Evolutionary conservation across 1,284 basidiomycete species (phyloP), one percentile per base, ranked within the genome.

Genomic region (Ganoderma lingzhi): DNA sequence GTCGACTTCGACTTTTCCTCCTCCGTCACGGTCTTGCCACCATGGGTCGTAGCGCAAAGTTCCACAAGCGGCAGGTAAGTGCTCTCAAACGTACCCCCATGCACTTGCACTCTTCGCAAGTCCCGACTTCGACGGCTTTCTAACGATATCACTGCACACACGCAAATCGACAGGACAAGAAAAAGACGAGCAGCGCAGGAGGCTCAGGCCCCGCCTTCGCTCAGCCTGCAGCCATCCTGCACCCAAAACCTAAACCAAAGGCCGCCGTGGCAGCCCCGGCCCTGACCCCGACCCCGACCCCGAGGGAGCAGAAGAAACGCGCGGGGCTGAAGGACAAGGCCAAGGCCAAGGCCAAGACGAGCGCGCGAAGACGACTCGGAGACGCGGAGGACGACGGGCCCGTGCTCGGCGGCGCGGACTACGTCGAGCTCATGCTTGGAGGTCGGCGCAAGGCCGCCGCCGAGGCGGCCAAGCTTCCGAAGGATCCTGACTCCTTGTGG

Each of bases 331-430:
- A 85, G 70, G 59, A 35, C 17, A 64, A 64, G 58, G 73, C 79
- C 8, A 83, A 80, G 63, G n/a, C n/a, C 17, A 64, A 64, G 58
- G 73, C 79, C 8, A 83, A 80, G 63, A n/a, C n/a, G n/a, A 17
- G 30, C 39, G 71, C 80, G 67, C 70, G 68, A n/a, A 70, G 73
- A 19, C 73, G 73, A n/a, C n/a, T n/a, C n/a, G n/a, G n/a, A n/a
- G n/a, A n/a, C n/a, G n/a, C n/a, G n/a, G n/a, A n/a, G n/a, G n/a
- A n/a, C n/a, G 73, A 19, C 73, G 73, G 78, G 1, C 85, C 82
- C 65, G 84, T 93, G 2, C 82, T 93, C 53, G 91, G 90, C n/a
- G 91, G 87, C 39, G 92, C 89, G 42, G 93, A 94, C 79, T 94
- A 94, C 75, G 88, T 94, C 58, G 83, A 86, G 6, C 76, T 94